Evolutionary conservation across 177 flowering plant species (phyloP).

Genomic region (Vitis hybrid): DNA sequence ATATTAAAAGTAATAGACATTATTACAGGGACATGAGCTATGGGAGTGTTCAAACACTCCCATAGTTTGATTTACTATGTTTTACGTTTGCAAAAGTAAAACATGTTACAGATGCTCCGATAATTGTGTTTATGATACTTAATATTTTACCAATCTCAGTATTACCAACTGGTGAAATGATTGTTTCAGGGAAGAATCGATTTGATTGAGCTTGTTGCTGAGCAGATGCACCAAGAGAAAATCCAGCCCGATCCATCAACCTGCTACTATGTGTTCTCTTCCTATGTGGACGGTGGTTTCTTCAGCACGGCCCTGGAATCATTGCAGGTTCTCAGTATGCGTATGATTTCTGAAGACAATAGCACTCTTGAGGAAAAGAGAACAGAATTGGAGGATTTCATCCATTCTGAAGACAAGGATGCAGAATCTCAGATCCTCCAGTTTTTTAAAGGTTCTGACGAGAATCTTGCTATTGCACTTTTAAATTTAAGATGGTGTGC

Average conservation of each 20-base stretch:
- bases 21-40: too few relatives aligned
- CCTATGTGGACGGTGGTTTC: slow-evolving; percentile 49
- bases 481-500: slow-evolving; percentile 85
- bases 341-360: slow-evolving; percentile 67
- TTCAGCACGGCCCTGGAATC: slow-evolving; percentile 74
- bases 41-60: too few relatives aligned
- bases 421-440: slow-evolving; percentile 48
- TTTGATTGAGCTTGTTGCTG: slow-evolving; percentile 62
- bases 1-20: too few relatives aligned
- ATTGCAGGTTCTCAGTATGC: slow-evolving; percentile 76
- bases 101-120: too few relatives aligned
- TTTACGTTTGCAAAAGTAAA: too few relatives aligned
- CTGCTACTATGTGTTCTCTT: slow-evolving; percentile 57
- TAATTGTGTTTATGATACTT: too few relatives aligned
- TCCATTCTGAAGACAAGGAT: slow-evolving; percentile 55
- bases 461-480: slow-evolving; percentile 49
- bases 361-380: slow-evolving; percentile 31
- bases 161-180: slow-evolving; percentile 1
- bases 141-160: background rate
- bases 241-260: slow-evolving; percentile 80
- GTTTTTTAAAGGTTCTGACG: slow-evolving; percentile 37
- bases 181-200: slow-evolving; percentile 64
- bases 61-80: too few relatives aligned
- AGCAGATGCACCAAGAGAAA: slow-evolving; percentile 63
- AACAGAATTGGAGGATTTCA: slow-evolving; percentile 38